These are phyloP conservation scores for Thraustochytrium sp. DNA, from an alignment of 352 stramenopile species.

Conservation along the genomic window DNA sequence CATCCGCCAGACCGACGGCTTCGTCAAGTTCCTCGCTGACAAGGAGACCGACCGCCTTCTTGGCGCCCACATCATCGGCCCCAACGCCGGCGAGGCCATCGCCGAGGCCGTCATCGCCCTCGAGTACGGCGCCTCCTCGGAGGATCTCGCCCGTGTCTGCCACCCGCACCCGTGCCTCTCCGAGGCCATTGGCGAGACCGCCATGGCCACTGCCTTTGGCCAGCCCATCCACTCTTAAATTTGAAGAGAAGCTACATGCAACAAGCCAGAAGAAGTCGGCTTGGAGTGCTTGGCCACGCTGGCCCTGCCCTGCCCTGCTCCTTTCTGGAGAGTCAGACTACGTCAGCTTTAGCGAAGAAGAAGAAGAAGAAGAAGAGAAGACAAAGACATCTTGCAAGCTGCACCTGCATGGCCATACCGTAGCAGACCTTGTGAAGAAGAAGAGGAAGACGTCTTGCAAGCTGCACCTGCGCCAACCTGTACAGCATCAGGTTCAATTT, in stretches of 20 bases:
- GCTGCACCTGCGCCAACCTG: too few relatives aligned
- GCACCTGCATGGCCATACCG: too few relatives aligned
- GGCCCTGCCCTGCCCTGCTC: too few relatives aligned
- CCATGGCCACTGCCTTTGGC: slow-evolving; percentile 88
- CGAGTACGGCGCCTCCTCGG: slow-evolving; percentile 94
- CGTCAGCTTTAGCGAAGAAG: too few relatives aligned
- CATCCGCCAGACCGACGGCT: slow-evolving; percentile 84
- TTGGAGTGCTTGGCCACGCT: too few relatives aligned
- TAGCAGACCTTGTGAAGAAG: too few relatives aligned
- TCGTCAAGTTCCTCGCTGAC: slow-evolving; percentile 96
- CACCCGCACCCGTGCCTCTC: slow-evolving; percentile 86
- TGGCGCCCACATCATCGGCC: slow-evolving; percentile 96
- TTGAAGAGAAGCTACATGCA: not conserved
- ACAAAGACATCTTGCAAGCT: too few relatives aligned
- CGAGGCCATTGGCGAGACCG: slow-evolving; percentile 98
- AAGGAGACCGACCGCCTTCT: slow-evolving; percentile 96
- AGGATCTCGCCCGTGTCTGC: slow-evolving; percentile 98
- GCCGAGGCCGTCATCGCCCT: slow-evolving; percentile 95
- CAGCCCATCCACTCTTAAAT: slow-evolving; percentile 99
- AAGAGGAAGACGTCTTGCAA: too few relatives aligned
- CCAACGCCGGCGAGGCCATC: slow-evolving; percentile 99
- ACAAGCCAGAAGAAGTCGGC: not conserved
- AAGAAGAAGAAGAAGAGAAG: too few relatives aligned
- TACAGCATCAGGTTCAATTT: too few relatives aligned
- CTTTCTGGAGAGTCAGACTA: too few relatives aligned